These are phyloP conservation scores for Nigrograna mackinnonii DNA, from an alignment of 2,329 filamentous ascomycete species.

Conservation along the genomic window DNA sequence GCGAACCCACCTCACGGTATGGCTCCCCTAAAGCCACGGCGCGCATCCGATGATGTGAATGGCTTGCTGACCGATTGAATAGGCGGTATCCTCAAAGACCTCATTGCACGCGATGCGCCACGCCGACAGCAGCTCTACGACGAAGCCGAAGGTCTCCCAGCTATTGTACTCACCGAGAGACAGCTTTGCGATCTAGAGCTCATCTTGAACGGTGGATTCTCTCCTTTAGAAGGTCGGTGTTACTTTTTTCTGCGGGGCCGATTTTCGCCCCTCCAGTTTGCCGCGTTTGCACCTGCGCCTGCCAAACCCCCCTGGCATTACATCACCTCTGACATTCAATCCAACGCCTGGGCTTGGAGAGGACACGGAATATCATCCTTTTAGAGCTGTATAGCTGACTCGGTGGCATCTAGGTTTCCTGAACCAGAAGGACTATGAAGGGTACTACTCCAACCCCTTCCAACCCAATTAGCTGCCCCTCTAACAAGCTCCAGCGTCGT, in stretches of 20 bases:
- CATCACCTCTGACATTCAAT: no score
- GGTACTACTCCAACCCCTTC: constrained; percentile 57
- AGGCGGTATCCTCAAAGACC: constrained; percentile 96
- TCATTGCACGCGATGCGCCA: constrained; percentile 88
- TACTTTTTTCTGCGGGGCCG: constrained; percentile 12
- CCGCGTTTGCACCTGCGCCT: constrained; percentile 17
- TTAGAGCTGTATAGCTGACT: constrained; percentile 15
- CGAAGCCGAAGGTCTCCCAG: constrained; percentile 85
- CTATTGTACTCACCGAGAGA: constrained; percentile 84
- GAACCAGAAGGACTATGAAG: constrained; percentile 95
- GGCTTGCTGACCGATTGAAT: constrained; percentile 4
- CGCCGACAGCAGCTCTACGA: constrained; percentile 76
- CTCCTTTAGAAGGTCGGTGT: constrained; percentile 85
- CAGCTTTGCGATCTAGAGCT: constrained; percentile 98
- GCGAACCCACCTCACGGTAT: constrained; percentile 57
- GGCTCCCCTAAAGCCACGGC: constrained; percentile 9
- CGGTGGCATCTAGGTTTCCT: constrained; percentile 74
- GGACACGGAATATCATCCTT: background rate
- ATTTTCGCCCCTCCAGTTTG: constrained; percentile 31
- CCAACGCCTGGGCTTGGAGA: background rate
- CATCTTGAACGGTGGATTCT: constrained; percentile 97
- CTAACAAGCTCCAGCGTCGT: constrained; percentile 68
- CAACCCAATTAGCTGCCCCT: background rate
- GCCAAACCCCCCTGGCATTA: background rate
- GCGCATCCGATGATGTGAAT: background rate